Evolutionary conservation across 805 yeast genomes (phyloP), one percentile per base, ranked within the genome.

Genomic region (Middelhovenomyces tepae): DNA sequence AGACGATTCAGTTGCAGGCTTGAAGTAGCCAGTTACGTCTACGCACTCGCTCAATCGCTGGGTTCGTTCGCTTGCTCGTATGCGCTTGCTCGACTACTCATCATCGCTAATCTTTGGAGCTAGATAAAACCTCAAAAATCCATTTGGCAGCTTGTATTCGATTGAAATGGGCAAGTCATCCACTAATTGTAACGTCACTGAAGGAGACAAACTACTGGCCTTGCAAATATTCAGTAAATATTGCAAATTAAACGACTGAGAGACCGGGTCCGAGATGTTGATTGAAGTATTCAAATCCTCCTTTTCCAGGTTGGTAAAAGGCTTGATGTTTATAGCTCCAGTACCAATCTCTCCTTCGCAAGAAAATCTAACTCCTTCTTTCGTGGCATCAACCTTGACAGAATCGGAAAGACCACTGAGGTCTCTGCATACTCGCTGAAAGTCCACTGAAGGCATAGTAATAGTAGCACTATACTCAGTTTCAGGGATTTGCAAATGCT

Each of bases 41-140:
- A n/a, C n/a, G n/a, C n/a, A n/a, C n/a, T n/a, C n/a, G n/a, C n/a
- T n/a, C n/a, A n/a, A n/a, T n/a, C n/a, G n/a, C n/a, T n/a, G n/a
- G n/a, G n/a, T n/a, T n/a, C n/a, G n/a, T n/a, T n/a, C n/a, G n/a
- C n/a, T n/a, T n/a, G n/a, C n/a, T n/a, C n/a, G n/a, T n/a, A n/a
- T n/a, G n/a, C n/a, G n/a, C n/a, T n/a, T n/a, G n/a, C n/a, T 8
- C 14, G 15, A 16, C 45, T 82, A 91, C 44, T 83, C 94, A 44
- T 87, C 97, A 45, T 82, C 95, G n/a, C n/a, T n/a, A 57, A 91
- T 85, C 71, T 91, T 89, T 39, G 98, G 98, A 48, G 98, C 98
- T 59, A 91, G 72, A 73, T 83, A 91, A 73, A 82, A 91, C 58
- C 95, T 79, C 58, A 91, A 68, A 62, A 84, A 83, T 35, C 98